phyloP scores from a whole-genome alignment of 495 filamentous ascomycete species.

The Hyaloscypha hepaticicola region DNA sequence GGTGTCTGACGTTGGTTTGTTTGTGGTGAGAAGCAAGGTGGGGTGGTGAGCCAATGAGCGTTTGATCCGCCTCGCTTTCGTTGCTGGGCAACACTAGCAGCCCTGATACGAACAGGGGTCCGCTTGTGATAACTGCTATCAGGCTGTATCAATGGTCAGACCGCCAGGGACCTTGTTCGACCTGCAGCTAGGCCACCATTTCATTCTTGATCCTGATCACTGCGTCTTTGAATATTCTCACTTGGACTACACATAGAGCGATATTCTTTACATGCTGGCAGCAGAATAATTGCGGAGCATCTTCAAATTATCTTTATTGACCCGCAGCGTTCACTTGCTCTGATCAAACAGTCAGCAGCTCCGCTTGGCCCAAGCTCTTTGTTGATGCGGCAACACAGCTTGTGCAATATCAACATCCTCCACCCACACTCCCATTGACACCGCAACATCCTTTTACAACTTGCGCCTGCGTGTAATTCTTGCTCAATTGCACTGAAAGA shows the following conservation, averaged over 20 bases:
- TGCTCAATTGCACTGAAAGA: constrained; percentile 12
- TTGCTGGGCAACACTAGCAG: background rate
- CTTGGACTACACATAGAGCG: background rate
- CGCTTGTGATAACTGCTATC: background rate
- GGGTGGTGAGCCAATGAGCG: background rate
- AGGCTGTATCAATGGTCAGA: background rate
- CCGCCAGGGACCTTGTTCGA: background rate
- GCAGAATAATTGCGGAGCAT: background rate
- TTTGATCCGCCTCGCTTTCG: background rate
- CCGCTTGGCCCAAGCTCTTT: constrained; percentile 7
- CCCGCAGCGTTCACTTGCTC: background rate
- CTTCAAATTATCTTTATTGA: background rate
- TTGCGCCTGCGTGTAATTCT: constrained; percentile 7
- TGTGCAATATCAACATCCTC: background rate
- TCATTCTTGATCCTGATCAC: background rate
- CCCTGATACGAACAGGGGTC: background rate
- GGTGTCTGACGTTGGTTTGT: background rate
- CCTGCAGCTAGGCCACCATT: background rate
- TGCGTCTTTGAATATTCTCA: background rate
- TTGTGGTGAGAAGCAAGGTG: background rate
- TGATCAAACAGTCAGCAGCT: background rate
- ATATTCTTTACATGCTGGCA: background rate
- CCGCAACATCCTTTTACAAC: background rate
- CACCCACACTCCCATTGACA: background rate
- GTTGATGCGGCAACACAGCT: constrained; percentile 5